phyloP scores from a whole-genome alignment of 2,329 filamentous ascomycete genomes.

The Trichoderma semiorbis region DNA sequence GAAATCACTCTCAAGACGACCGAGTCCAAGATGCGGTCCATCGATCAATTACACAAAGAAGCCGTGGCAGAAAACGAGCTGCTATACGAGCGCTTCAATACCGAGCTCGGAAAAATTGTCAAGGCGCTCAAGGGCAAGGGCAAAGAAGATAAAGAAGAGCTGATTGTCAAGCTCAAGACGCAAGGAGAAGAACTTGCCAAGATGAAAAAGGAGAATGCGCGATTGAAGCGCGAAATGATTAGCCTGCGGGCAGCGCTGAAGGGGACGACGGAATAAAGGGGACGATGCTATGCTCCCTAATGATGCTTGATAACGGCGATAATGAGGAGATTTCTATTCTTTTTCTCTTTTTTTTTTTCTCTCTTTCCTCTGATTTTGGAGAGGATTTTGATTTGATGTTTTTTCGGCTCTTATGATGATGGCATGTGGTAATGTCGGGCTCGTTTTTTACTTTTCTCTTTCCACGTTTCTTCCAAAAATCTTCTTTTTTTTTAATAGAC shows the following conservation, averaged over 20 bases:
- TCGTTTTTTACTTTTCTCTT: not conserved
- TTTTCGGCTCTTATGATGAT: not conserved
- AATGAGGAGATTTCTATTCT: not conserved
- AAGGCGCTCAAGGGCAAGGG: conserved; percentile 69
- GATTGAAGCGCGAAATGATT: conserved; percentile 77
- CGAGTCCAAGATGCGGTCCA: conserved; percentile 73
- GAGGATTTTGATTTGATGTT: not conserved
- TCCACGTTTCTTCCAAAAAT: not conserved
- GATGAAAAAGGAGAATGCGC: conserved; percentile 80
- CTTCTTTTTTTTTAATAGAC: conserved; percentile 2
- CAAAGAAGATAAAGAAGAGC: conserved; percentile 74
- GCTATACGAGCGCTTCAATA: conserved; percentile 87
- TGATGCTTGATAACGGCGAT: conserved; percentile 15
- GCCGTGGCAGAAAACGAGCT: conserved; percentile 87
- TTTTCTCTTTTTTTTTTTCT: not conserved
- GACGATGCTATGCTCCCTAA: conserved; percentile 23
- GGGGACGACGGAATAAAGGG: conserved; percentile 37
- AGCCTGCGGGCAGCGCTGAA: conserved; percentile 59
- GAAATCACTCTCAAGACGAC: conserved; percentile 67
- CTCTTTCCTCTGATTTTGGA: not conserved
- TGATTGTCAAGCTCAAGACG: conserved; percentile 68
- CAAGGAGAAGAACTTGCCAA: conserved; percentile 72
- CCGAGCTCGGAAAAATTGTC: conserved; percentile 80
- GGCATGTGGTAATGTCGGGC: conserved; percentile 8
- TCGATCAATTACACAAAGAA: conserved; percentile 88